Evolutionary conservation across 345 rosid genomes (phyloP), one percentile per base, ranked within the genome.

Genomic region (Melastoma malabathricum): DNA sequence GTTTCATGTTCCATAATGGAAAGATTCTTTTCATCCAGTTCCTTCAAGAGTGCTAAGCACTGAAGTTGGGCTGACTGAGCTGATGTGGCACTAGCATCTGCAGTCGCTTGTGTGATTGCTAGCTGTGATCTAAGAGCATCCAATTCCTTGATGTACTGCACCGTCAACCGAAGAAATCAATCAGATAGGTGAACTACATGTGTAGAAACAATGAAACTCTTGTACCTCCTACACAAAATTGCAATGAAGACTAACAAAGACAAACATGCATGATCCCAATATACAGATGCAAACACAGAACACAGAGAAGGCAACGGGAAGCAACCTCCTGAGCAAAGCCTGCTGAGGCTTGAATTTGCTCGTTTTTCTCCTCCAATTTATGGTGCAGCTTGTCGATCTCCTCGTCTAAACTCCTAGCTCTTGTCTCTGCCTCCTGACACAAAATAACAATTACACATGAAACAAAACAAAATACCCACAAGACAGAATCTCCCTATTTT

Each of bases 51-150:
- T 12, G 71, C 58, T 51, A 64, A 58, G 59, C 96, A 92, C 29
- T 80, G 93, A 55, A 80, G 71, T 70, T 82, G 83, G 10, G 87
- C 83, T 14, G 85, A 71, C 59, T 78, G 79, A 55, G 98, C 96
- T 3, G 96, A 82, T 54, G 77, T 71, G 61, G 83, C 81, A 70
- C 89, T 87, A 52, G 75, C 82, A 54, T 82, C 86, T 12, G 96
- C 93, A 47, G 84, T 79, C 57, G 68, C 84, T 56, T 71, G 75
- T 23, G 95, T 75, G 57, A 64, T 69, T 50, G 66, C 71, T 44
- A 92, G 80, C 68, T 92, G 93, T 31, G 75, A 75, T 68, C 76
- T 74, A 25, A 84, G 74, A 51, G 68, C 83, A 65, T 76, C 82
- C 73, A 92, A 44, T 58, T 82, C 89, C 69, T 59, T 68, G 34